Evolutionary conservation across 768 basidiomycete genomes (phyloP).

Genomic region (Crepidotus variabilis): DNA sequence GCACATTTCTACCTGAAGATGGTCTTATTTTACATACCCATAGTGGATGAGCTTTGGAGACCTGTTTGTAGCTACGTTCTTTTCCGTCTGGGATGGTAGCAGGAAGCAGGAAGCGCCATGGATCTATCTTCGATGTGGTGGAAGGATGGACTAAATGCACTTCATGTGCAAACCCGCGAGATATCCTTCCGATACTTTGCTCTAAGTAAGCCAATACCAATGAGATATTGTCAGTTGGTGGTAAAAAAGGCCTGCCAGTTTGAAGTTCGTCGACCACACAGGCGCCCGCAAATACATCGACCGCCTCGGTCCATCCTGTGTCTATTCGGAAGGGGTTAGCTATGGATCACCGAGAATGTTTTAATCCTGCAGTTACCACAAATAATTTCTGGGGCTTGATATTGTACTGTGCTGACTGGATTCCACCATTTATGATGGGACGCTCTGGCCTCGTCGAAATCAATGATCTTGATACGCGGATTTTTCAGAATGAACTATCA

Average conservation of each 20-base stretch:
- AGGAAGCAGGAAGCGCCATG: too few relatives aligned
- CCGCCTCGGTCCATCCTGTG: background rate
- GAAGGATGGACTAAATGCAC: too few relatives aligned
- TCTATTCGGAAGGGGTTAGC: background rate
- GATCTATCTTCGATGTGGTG: too few relatives aligned
- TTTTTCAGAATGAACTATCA: background rate
- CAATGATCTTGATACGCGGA: background rate
- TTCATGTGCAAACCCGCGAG: too few relatives aligned
- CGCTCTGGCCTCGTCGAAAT: background rate
- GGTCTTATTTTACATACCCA: too few relatives aligned
- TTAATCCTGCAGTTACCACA: background rate
- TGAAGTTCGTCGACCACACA: background rate
- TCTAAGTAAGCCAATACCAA: too few relatives aligned
- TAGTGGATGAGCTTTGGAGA: too few relatives aligned
- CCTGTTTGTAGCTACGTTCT: too few relatives aligned
- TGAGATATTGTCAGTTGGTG: too few relatives aligned
- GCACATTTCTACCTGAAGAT: too few relatives aligned
- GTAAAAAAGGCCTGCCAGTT: background rate
- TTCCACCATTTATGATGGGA: background rate
- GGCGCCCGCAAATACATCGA: background rate
- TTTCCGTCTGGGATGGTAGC: too few relatives aligned
- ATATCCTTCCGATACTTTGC: too few relatives aligned
- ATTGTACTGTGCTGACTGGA: background rate
- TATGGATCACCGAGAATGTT: background rate
- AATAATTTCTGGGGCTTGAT: background rate